These are phyloP conservation scores for Mycosarcoma maydis DNA, from an alignment of 1,284 basidiomycete species.

Conservation along the genomic window DNA sequence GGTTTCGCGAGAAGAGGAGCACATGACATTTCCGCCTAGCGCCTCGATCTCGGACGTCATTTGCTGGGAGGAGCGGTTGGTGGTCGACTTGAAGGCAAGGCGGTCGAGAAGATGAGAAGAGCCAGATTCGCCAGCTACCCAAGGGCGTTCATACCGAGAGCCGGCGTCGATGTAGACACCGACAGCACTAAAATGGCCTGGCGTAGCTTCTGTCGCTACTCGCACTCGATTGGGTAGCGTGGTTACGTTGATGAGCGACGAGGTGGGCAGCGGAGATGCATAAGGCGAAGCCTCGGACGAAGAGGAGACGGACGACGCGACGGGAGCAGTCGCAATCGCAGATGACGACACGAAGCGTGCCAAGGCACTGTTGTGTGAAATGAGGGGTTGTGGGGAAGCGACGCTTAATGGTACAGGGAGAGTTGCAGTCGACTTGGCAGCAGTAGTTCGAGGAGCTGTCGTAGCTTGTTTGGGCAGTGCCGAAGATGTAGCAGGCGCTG, in stretches of 20 bases:
- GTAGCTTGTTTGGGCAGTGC: conserved; percentile 8
- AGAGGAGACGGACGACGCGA: conserved; percentile 6
- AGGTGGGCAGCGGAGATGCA: conserved; percentile 34
- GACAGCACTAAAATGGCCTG: conserved; percentile 92
- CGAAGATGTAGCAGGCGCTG: conserved; percentile 12
- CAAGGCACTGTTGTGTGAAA: conserved; percentile 18
- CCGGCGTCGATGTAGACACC: conserved; percentile 95
- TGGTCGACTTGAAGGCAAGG: conserved; percentile 87
- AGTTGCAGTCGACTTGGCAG: not conserved
- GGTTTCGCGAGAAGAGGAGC: conserved; percentile 88
- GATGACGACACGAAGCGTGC: conserved; percentile 35
- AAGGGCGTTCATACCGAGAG: conserved; percentile 84
- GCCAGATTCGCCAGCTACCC: conserved; percentile 74
- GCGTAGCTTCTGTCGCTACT: conserved; percentile 88
- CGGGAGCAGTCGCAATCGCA: conserved; percentile 5
- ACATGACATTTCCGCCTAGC: conserved; percentile 91
- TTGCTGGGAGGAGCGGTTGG: conserved; percentile 72
- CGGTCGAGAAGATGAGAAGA: conserved; percentile 91
- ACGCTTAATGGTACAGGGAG: not conserved
- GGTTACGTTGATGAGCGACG: conserved; percentile 71
- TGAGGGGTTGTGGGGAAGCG: conserved; percentile 8
- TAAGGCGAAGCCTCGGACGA: conserved; percentile 26
- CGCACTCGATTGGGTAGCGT: conserved; percentile 90
- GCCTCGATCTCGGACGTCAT: conserved; percentile 85
- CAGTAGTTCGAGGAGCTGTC: conserved; percentile 7